These are phyloP conservation scores for Nigrograna mackinnonii DNA, from an alignment of 2,329 filamentous ascomycete species.

Conservation along the genomic window DNA sequence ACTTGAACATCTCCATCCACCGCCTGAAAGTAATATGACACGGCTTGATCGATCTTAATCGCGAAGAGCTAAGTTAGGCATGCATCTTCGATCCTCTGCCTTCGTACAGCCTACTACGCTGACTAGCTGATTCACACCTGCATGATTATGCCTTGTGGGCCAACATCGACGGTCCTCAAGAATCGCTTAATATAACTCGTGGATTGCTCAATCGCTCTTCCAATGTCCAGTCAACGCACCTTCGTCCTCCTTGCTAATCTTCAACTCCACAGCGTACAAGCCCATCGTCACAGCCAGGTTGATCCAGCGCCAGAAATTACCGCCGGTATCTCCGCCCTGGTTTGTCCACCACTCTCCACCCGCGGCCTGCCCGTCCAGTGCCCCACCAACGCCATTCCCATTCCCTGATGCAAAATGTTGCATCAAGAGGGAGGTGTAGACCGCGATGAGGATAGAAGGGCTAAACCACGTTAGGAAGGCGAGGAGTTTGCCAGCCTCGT, in stretches of 20 bases:
- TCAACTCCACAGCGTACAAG: slow-evolving; percentile 87
- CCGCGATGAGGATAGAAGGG: slow-evolving; percentile 89
- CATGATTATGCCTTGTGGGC: no score
- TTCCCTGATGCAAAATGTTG: slow-evolving; percentile 82
- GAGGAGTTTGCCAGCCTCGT: slow-evolving; percentile 78
- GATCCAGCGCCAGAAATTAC: slow-evolving; percentile 90
- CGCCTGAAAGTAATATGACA: no score
- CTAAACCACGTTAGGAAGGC: slow-evolving; percentile 92
- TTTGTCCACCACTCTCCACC: slow-evolving; percentile 78
- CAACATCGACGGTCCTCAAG: no score
- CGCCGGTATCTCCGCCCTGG: slow-evolving; percentile 78
- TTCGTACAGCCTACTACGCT: no score
- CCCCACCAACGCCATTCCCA: slow-evolving; percentile 56
- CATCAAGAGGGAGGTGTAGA: slow-evolving; percentile 93
- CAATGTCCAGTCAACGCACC: slow-evolving; percentile 76
- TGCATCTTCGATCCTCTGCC: no score
- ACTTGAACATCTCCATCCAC: no score
- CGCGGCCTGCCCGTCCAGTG: slow-evolving; percentile 50
- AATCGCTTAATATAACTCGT: no score
- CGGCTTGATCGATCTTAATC: no score
- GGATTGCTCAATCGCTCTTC: slow-evolving; percentile 74
- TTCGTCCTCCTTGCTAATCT: slow-evolving; percentile 82
- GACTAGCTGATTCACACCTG: no score
- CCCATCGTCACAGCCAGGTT: slow-evolving; percentile 89
- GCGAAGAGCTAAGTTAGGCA: no score